These are phyloP conservation scores for Boletus subparvulus DNA, from an alignment of 768 basidiomycete species.

Conservation along the genomic window DNA sequence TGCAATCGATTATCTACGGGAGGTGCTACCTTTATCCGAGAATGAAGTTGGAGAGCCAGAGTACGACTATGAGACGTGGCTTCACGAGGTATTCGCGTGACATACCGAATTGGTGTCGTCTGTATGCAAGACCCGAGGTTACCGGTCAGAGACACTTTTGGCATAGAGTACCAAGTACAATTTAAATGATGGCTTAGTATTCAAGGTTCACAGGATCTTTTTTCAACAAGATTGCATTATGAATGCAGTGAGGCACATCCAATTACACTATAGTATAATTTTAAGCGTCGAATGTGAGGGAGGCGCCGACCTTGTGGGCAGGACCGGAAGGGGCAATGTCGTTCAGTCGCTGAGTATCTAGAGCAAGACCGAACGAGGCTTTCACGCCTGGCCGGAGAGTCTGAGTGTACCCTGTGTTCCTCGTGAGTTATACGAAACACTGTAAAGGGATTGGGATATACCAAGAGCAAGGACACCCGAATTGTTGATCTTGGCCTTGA, in stretches of 20 bases:
- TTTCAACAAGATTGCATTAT: constrained; percentile 15
- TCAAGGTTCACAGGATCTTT: background rate
- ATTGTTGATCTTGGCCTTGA: constrained; percentile 99
- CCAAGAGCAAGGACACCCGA: constrained; percentile 84
- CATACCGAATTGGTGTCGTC: background rate
- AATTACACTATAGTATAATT: constrained; percentile 23
- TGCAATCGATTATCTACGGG: constrained; percentile 77
- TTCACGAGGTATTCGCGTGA: constrained; percentile 74
- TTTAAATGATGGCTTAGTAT: background rate
- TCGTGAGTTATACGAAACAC: constrained; percentile 8
- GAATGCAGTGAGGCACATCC: constrained; percentile 11
- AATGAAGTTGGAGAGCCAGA: constrained; percentile 61
- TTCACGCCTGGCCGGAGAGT: constrained; percentile 90
- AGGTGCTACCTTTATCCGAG: constrained; percentile 67
- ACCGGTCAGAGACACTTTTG: too few species aligned
- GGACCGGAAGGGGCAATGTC: constrained; percentile 62
- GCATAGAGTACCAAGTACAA: too few species aligned
- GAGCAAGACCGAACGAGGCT: constrained; percentile 88
- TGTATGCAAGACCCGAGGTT: background rate
- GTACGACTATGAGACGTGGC: constrained; percentile 82
- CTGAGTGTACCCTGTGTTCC: constrained; percentile 77
- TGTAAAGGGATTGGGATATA: constrained; percentile 31
- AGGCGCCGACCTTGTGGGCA: constrained; percentile 82
- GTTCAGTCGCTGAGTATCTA: constrained; percentile 92
- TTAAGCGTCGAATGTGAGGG: constrained; percentile 73